Evolutionary conservation across 345 rosid genomes (phyloP), one percentile per base, ranked within the genome.

Genomic region (Citrus inodora): DNA sequence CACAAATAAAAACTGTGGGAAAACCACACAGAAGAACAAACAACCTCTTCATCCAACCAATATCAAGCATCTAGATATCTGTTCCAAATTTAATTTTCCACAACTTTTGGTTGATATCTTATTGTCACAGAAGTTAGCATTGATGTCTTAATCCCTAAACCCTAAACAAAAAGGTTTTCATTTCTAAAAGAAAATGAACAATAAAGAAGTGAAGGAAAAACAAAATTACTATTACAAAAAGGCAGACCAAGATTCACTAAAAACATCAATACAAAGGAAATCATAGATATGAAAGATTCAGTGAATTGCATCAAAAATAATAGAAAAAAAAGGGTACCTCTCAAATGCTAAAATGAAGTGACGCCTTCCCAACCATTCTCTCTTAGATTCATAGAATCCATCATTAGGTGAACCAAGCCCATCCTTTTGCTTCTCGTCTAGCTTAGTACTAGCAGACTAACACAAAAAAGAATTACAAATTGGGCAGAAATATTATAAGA

Each of bases 291-390:
- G 60, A 37, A 56, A 66, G 46, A 28, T 21, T 33, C 13, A 68
- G 33, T 9, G 28, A 11, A 38, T 10, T 33, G 10, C 48, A 28
- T 24, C 8, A 21, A 67, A 37, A 51, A 35, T 40, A 40, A 40
- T 40, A 9, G 3, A 9, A 53, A 17, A 51, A 14, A 48, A 51
- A 51, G 4, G 19, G 58, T 88, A 93, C 99, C 98, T 94, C 84
- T 91, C 99, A 86, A 91, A 91, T 78, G 95, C 98, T 84, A 94
- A 89, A 86, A 94, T 84, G 77, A 89, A 88, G 86, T 96, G 99
- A 40, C 93, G 97, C 73, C 82, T 89, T 83, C 99, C 98, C 83
- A 96, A 81, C 99, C 98, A 96, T 81, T 96, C 98, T 83, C 98
- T 92, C 83, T 86, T 94, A 76, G 99, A 96, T 86, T 96, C 99